A percentile compares a stretch with the other conserved stretches of the same genome.
Evolutionary conservation across 2,329 filamentous ascomycete genomes (phyloP).

Genomic region (Aspergillus ochraceus): DNA sequence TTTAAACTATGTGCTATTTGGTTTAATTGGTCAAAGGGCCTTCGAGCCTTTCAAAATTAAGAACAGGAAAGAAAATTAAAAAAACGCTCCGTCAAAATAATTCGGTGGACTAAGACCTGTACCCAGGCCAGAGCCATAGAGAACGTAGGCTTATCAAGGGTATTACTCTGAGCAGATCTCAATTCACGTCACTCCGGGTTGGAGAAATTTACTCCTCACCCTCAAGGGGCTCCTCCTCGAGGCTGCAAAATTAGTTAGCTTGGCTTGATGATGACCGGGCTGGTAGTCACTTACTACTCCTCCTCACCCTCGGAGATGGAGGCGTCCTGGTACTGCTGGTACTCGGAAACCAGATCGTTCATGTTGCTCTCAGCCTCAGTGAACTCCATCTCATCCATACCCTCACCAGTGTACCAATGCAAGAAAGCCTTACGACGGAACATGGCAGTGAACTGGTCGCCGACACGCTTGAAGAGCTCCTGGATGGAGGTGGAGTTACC

Average conservation of each 20-base stretch:
- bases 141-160: slow-evolving; percentile 37
- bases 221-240: slow-evolving; percentile 76
- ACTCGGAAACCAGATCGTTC: slow-evolving; percentile 99
- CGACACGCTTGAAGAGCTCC: slow-evolving; percentile 99
- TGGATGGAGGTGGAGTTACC: slow-evolving; percentile 99
- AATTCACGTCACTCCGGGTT: slow-evolving; percentile 20
- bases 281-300: slow-evolving; percentile 62
- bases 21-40: slow-evolving; percentile 19
- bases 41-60: slow-evolving; percentile 30
- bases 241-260: slow-evolving; percentile 39
- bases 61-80: slow-evolving; percentile 36
- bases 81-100: slow-evolving; percentile 39
- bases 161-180: slow-evolving; percentile 39
- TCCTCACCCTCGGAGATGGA: slow-evolving; percentile 96
- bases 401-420: slow-evolving; percentile 99
- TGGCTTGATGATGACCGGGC: not conserved
- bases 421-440: slow-evolving; percentile 99
- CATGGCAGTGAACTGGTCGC: slow-evolving; percentile 99
- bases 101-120: slow-evolving; percentile 25
- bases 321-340: slow-evolving; percentile 99
- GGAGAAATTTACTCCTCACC: slow-evolving; percentile 63
- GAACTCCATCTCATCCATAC: slow-evolving; percentile 99
- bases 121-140: slow-evolving; percentile 27
- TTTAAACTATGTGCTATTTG: slow-evolving; percentile 36
- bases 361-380: slow-evolving; percentile 99